phyloP scores from a whole-genome alignment of 2,329 filamentous ascomycete genomes.

The Pseudogymnoascus sp. region DNA sequence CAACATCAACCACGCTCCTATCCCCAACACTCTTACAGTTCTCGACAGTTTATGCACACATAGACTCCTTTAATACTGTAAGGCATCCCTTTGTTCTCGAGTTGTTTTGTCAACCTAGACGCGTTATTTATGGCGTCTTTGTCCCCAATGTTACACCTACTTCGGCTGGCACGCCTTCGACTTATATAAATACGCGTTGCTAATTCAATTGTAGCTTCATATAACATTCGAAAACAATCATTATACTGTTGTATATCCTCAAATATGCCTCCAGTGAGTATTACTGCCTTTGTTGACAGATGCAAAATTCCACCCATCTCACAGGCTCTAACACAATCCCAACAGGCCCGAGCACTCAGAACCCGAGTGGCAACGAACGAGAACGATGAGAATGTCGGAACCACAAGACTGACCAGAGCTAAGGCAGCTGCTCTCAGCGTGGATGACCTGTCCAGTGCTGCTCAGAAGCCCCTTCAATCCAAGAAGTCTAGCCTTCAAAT shows the following conservation, averaged over 20 bases:
- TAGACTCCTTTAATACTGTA: conserved; percentile 10
- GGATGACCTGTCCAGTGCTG: conserved; percentile 48
- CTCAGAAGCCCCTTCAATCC: conserved; percentile 59
- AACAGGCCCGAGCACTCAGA: conserved; percentile 56
- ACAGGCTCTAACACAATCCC: not conserved
- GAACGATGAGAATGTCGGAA: conserved; percentile 80
- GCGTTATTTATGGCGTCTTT: conserved; percentile 4
- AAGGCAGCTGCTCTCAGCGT: conserved; percentile 70
- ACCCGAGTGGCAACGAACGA: conserved; percentile 77
- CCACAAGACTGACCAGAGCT: conserved; percentile 83
- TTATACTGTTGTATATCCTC: conserved; percentile 19
- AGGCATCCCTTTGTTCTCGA: not conserved
- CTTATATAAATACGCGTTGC: conserved; percentile 20
- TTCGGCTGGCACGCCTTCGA: conserved; percentile 8
- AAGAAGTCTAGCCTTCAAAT: conserved; percentile 55
- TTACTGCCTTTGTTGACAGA: conserved; percentile 13
- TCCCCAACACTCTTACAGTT: conserved; percentile 1
- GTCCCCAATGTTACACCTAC: not conserved
- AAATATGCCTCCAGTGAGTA: conserved; percentile 51
- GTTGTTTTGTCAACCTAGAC: conserved; percentile 6
- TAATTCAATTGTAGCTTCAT: conserved; percentile 18
- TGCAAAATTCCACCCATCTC: not conserved
- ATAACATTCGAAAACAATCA: conserved; percentile 26
- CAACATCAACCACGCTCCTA: conserved; percentile 5
- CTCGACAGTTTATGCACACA: conserved; percentile 10